Evolutionary conservation across 805 yeast species (phyloP), one percentile per base, ranked within the genome.

Genomic region (Saturnispora quitensis): DNA sequence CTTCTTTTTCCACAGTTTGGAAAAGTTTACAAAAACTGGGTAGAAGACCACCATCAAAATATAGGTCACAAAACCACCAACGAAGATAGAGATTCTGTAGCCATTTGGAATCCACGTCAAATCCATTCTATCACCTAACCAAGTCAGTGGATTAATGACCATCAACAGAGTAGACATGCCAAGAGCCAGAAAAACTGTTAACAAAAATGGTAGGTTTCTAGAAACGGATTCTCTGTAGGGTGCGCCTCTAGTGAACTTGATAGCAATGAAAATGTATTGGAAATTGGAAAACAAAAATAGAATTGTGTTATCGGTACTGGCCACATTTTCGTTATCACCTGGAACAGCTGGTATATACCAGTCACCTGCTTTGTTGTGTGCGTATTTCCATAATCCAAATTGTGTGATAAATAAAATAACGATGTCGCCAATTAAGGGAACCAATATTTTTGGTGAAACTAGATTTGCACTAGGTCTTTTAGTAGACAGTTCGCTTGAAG

Each of bases 391-490:
- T 1, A 86, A 66, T 2, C 71, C 45, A 0, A 85, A 56, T 67
- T 91, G 99, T 68, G 87, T 86, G 0, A 71, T 15, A 15, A 82
- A 64, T 31, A 86, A 66, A 0, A 89, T 61, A 0, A 71, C n/a
- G 53, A 95, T 89, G 61, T 86, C 86, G 17, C 91, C 80, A n/a
- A 89, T 58, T 57, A 93, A 69, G 3, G 97, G 96, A 2, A 87
- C 74, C 58, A 95, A 73, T 40, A 93, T 84, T 65, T 90, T 90
- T 44, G 91, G 85, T 0, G 96, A 86, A 1, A 93, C 93, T 54
- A 93, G 72, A 66, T 93, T 91, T 0, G 99, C 97, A 0, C 95
- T 87, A 5, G 99, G 99, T 48, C 96, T 76, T 62, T 89, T 90
- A 36, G 71, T 67, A 12, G 79, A 78, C 31, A 93, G 70, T 22